These are phyloP conservation scores for Saccharomycopsis selenospora DNA, from an alignment of 805 yeast species.

Conservation along the genomic window DNA sequence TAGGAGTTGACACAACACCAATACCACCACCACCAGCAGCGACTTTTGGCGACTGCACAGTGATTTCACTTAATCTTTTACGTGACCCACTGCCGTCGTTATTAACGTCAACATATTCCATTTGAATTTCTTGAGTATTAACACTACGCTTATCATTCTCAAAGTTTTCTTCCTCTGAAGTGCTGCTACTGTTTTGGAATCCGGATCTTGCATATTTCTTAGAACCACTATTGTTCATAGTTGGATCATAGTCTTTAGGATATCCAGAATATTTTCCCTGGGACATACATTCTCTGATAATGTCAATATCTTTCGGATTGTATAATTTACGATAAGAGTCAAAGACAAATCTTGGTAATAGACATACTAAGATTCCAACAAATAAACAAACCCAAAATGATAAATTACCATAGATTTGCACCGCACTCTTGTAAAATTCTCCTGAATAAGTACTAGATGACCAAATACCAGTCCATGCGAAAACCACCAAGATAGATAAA, in stretches of 20 bases:
- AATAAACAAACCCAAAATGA: conserved; percentile 62
- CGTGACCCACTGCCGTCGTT: too few relatives aligned
- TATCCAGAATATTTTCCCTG: conserved; percentile 62
- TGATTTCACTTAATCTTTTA: conserved; percentile 6
- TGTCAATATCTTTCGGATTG: conserved; percentile 62
- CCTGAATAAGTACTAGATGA: conserved; percentile 44
- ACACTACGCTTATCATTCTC: background rate
- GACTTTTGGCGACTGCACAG: background rate
- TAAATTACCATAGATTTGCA: conserved; percentile 53
- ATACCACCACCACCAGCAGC: background rate
- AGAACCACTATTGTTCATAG: conserved; percentile 26
- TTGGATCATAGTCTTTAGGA: conserved; percentile 68
- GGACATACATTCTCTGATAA: conserved; percentile 61
- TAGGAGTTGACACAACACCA: background rate
- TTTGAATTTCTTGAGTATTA: conserved; percentile 15
- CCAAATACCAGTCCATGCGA: conserved; percentile 81
- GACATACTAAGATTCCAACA: conserved; percentile 55
- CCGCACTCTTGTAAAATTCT: conserved; percentile 63
- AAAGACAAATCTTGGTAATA: conserved; percentile 59
- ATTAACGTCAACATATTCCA: conserved; percentile 13
- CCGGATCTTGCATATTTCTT: conserved; percentile 1
- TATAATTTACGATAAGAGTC: conserved; percentile 48
- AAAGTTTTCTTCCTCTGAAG: background rate
- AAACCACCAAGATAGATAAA: conserved; percentile 52
- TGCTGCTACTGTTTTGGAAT: background rate